Conservation (phyloP, 352 stramenopile species). For the Peronospora destructor region DNA sequence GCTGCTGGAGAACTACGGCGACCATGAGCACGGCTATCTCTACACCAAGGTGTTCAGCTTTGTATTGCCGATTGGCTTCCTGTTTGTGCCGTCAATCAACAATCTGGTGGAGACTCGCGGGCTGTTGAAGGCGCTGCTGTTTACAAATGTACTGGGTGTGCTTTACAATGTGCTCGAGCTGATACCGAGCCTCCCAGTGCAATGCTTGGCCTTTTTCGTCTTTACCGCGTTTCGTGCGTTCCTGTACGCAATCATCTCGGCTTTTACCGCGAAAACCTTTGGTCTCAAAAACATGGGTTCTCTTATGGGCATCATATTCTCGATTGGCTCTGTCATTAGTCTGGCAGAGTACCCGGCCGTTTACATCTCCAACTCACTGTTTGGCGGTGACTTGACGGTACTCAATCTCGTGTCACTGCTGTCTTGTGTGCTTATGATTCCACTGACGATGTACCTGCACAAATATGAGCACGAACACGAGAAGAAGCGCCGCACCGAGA, state of each 20-base stretch:
- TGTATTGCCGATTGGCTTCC: conserved; percentile 70
- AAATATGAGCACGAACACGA: conserved; percentile 47
- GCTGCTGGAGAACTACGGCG: conserved; percentile 74
- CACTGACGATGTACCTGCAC: conserved; percentile 48
- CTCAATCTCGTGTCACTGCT: conserved; percentile 48
- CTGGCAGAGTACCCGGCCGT: conserved; percentile 76
- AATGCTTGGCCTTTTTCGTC: conserved; percentile 66
- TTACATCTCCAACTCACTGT: conserved; percentile 55
- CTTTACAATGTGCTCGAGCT: conserved; percentile 71
- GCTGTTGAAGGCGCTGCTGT: conserved; percentile 54
- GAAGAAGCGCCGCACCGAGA: conserved; percentile 28
- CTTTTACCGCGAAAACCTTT: conserved; percentile 84
- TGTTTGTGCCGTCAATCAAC: conserved; percentile 83
- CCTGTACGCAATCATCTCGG: conserved; percentile 81
- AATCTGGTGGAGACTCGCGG: conserved; percentile 71
- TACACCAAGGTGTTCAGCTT: conserved; percentile 87
- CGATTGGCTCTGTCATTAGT: conserved; percentile 61
- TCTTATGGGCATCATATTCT: conserved; percentile 80
- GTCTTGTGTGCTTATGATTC: conserved; percentile 50
- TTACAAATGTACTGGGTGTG: conserved; percentile 66
- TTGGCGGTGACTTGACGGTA: conserved; percentile 47
- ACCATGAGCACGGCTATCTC: conserved; percentile 47
- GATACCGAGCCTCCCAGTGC: conserved; percentile 52
- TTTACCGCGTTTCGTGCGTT: conserved; percentile 84
- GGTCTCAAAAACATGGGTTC: conserved; percentile 79